Evolutionary conservation across 2,329 filamentous ascomycete genomes (phyloP).

Genomic region (Ophiocordyceps camponoti-leonardi): DNA sequence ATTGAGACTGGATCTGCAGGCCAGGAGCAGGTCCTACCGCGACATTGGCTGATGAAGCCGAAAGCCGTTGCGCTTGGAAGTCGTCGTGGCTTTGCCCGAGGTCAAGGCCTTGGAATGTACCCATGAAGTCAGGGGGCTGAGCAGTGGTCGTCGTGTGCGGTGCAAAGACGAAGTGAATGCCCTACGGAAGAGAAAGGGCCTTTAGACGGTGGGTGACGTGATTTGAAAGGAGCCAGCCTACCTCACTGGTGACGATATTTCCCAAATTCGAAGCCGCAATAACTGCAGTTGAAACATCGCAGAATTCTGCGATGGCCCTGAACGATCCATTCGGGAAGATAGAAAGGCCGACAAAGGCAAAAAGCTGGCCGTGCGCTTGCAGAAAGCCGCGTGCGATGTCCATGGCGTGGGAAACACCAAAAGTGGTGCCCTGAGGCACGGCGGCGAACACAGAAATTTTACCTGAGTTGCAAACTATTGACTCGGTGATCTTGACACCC

Average conservation of each 20-base stretch:
- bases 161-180: constrained; percentile 8
- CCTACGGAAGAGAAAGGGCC: constrained; percentile 3
- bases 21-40: constrained; percentile 3
- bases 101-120: constrained; percentile 7
- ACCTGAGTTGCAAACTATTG: constrained; percentile 5
- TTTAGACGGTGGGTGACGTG: neutral
- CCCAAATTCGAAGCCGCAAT: constrained; percentile 20
- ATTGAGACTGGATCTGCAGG: constrained; percentile 8
- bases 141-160: too few species aligned
- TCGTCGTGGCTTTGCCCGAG: constrained; percentile 4
- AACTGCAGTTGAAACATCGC: constrained; percentile 26
- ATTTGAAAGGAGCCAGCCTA: constrained; percentile 4
- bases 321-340: constrained; percentile 24
- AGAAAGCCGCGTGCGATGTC: constrained; percentile 18
- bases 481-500: neutral
- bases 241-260: constrained; percentile 8
- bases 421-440: constrained; percentile 4
- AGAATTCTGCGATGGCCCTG: constrained; percentile 34
- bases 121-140: too few species aligned
- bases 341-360: constrained; percentile 28
- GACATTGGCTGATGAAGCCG: constrained; percentile 1
- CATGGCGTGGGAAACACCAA: constrained; percentile 17
- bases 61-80: constrained; percentile 2
- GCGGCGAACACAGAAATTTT: constrained; percentile 13
- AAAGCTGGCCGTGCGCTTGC: constrained; percentile 30